Evolutionary conservation across 768 basidiomycete genomes (phyloP), one percentile per base, ranked within the genome.

Genomic region (Chiua virens): DNA sequence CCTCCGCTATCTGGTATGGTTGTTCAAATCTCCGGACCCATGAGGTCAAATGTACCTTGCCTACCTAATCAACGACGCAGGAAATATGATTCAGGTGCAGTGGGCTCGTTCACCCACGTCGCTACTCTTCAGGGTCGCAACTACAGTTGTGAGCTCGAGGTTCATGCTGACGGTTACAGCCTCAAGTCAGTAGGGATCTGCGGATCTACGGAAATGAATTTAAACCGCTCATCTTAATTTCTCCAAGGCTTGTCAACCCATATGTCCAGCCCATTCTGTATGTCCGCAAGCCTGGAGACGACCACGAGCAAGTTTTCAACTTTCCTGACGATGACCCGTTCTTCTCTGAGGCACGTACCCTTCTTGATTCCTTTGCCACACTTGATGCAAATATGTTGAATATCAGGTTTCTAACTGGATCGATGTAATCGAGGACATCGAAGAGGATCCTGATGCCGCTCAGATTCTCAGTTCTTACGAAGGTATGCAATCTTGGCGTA

Each of bases 11-110:
- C 32, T 98, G 96, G 95, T 87, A 65, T 41, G 72, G 58, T 46
- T 48, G 46, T 49, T 61, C 50, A 55, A 66, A 64, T 47, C 42
- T 56, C 55, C 55, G 56, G 49, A 46, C 42, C 49, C 51, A 43
- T 28, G 48, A 47, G 46, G 44, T 57, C 40, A 41, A 50, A 49
- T 45, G 27, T 45, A 42, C 49, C 43, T 45, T 63, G 46, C 50
- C 45, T 32, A 35, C 49, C 53, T 64, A 50, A 55, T 53, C 52
- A 34, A 54, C 36, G 18, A 64, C 58, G 36, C 61, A 88, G 87
- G 89, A 99, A 99, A 76, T 99, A 98, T 67, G 86, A 89, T 54
- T 92, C 81, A 50, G 96, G 96, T 13, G 96, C 94, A 32, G 89
- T 98, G 28, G 96, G 97, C 21, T 87, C 82, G 52, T 87, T 99